Base-by-base conservation (phyloP, 805 yeast genomes). In the Metschnikowia kunwiensis region DNA sequence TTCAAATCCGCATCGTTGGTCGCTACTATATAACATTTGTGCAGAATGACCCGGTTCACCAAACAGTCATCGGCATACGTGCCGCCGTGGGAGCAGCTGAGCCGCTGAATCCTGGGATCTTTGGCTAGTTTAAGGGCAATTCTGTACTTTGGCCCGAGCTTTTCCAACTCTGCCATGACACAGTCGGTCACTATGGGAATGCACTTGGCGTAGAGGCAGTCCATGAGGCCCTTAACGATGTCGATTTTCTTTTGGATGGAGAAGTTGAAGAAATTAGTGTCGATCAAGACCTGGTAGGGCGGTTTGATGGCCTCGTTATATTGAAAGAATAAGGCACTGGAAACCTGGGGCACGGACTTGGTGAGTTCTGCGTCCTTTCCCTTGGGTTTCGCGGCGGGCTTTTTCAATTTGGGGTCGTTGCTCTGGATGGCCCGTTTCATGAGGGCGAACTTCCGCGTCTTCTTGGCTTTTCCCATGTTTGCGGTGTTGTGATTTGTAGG, bases 1-100 rank as follows among this genome's bases (percentile, higher is more conserved):
- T 93, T 93, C 57, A 93, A 69, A 52, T 91, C 97, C 10, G 96
- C 97, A 79, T 93, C 98, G 58, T 91, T 93, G 1, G 97, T 91
- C 32, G 98, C 98, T 24, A 93, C 97, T 38, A 93, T 89, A 55
- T 79, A 93, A 63, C 98, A 93, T 59, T 93, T 93, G 65, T 93
- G 97, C 55, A 91, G 97, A 60, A 91, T 74, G 5, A 93, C 95
- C 51, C 98, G 74, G 58, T 84, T 80, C 12, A 93, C 97, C 7
- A 93, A 59, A 61, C 98, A 93, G 63, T 93, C 98, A 78, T 93
- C 98, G 19, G 98, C 98, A 69, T 93, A 93, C 0, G 96, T 91
- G 20, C 98, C 98, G 51, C 83, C 85, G 56, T 93, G 98, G 8
- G 91, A 71, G 55, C 98, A 93, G 27, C 80, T 86, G 32, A 93